phyloP scores from a whole-genome alignment of 345 rosid genomes.

The Ceriops zippeliana region DNA sequence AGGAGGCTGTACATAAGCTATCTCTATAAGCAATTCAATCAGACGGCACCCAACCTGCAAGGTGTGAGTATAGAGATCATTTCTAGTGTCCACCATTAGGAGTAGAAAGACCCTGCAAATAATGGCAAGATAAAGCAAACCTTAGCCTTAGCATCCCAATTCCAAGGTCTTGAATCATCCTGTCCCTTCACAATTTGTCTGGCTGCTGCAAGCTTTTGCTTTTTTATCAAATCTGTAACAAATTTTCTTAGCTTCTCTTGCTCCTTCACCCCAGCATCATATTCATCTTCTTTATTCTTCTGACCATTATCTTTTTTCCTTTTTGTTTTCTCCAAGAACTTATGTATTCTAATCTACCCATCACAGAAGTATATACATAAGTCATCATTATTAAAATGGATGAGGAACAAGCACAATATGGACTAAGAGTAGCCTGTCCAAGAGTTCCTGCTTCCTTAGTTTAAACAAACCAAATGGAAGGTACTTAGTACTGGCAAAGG shows the following conservation, averaged over 20 bases:
- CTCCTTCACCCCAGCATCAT: conserved; percentile 37
- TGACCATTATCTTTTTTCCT: conserved; percentile 42
- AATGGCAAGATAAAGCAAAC: conserved; percentile 40
- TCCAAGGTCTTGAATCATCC: conserved; percentile 73
- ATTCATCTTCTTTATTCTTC: conserved; percentile 41
- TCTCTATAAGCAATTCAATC: conserved; percentile 71
- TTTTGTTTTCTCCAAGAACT: conserved; percentile 78
- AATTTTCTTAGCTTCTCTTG: conserved; percentile 67
- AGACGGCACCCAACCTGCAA: conserved; percentile 91
- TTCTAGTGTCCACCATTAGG: conserved; percentile 2
- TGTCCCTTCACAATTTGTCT: conserved; percentile 70
- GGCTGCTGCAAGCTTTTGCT: conserved; percentile 73
- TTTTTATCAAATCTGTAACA: conserved; percentile 70
- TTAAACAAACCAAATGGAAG: not conserved
- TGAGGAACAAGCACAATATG: not conserved
- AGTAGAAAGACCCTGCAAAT: conserved; percentile 1
- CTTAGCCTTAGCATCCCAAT: conserved; percentile 71
- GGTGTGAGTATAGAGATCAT: conserved; percentile 14
- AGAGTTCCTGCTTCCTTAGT: not conserved
- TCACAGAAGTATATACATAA: conserved; percentile 16
- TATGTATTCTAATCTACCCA: conserved; percentile 64
- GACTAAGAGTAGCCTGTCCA: conserved; percentile 11
- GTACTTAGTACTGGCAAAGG: not conserved
- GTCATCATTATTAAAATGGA: not conserved
- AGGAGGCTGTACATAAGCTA: conserved; percentile 86